Percentiles rank a stretch among this genome's conserved stretches.
phyloP scores from a whole-genome alignment of 805 yeast genomes.

The Lipomyces lipofer region DNA sequence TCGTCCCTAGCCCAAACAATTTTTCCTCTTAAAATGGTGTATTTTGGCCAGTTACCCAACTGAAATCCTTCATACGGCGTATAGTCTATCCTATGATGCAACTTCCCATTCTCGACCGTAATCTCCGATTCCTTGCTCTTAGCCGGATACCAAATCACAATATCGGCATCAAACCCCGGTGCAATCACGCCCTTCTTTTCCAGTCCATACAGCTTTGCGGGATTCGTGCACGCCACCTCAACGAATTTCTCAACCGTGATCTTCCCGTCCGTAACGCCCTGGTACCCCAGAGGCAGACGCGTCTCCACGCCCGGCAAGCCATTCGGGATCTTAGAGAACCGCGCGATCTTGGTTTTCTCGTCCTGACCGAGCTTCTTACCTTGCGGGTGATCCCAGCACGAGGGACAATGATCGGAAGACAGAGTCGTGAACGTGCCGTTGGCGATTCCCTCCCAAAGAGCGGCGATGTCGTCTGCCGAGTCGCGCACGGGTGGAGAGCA shows the following conservation, averaged over 20 bases:
- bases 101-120: constrained; percentile 38
- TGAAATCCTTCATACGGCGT: constrained; percentile 42
- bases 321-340: constrained; percentile 49
- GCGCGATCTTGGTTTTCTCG: constrained; percentile 40
- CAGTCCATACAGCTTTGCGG: constrained; percentile 50
- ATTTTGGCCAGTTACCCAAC: constrained; percentile 51
- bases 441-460: constrained; percentile 48
- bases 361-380: constrained; percentile 49
- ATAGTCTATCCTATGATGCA: constrained; percentile 35
- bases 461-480: constrained; percentile 43
- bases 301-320: constrained; percentile 55
- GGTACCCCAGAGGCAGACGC: constrained; percentile 47
- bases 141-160: constrained; percentile 53
- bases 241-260: constrained; percentile 48
- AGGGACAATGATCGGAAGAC: constrained; percentile 51
- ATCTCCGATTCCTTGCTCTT: constrained; percentile 37
- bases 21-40: constrained; percentile 42
- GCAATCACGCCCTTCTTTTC: constrained; percentile 47
- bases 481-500: constrained; percentile 55
- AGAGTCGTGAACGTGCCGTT: constrained; percentile 52
- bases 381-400: constrained; percentile 44
- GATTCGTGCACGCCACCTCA: constrained; percentile 48
- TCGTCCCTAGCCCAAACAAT: constrained; percentile 30
- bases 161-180: constrained; percentile 52
- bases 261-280: constrained; percentile 47